Conservation (phyloP, 345 rosid genomes). For the Corymbia maculata region DNA sequence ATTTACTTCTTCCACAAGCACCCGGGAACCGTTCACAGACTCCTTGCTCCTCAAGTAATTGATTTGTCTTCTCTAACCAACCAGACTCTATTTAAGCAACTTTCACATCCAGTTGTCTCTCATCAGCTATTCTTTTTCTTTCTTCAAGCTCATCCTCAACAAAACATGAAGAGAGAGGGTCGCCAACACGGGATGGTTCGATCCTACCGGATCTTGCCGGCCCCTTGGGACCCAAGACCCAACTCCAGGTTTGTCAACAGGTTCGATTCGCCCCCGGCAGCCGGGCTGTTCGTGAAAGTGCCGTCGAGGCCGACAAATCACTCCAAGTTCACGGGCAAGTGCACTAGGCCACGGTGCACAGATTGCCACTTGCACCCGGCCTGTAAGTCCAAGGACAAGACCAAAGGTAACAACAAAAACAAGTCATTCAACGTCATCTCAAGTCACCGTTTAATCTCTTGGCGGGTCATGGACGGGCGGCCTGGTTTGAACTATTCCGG, state of each 20-base stretch:
- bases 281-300: conserved; percentile 31
- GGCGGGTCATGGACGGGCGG: conserved; percentile 27
- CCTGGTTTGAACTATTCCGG: conserved; percentile 21
- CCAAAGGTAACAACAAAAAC: conserved; percentile 47
- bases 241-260: conserved; percentile 13
- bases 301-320: conserved; percentile 45
- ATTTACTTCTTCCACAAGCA: conserved; percentile 12
- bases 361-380: conserved; percentile 35
- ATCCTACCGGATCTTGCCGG: conserved; percentile 31
- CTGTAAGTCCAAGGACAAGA: conserved; percentile 40
- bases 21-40: neutral
- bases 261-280: conserved; percentile 24
- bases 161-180: conserved; percentile 57
- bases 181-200: conserved; percentile 67
- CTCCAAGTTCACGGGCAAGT: conserved; percentile 65
- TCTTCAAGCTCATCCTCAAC: neutral
- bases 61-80: neutral
- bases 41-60: conserved; percentile 17
- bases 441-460: conserved; percentile 18
- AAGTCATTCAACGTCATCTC: conserved; percentile 31
- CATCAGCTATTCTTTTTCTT: neutral
- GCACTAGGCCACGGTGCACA: conserved; percentile 26
- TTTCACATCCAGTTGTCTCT: neutral
- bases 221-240: conserved; percentile 31
- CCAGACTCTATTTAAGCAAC: neutral